These are phyloP conservation scores for Microbotryum saponariae DNA, from an alignment of 1,284 basidiomycete species.

Conservation along the genomic window DNA sequence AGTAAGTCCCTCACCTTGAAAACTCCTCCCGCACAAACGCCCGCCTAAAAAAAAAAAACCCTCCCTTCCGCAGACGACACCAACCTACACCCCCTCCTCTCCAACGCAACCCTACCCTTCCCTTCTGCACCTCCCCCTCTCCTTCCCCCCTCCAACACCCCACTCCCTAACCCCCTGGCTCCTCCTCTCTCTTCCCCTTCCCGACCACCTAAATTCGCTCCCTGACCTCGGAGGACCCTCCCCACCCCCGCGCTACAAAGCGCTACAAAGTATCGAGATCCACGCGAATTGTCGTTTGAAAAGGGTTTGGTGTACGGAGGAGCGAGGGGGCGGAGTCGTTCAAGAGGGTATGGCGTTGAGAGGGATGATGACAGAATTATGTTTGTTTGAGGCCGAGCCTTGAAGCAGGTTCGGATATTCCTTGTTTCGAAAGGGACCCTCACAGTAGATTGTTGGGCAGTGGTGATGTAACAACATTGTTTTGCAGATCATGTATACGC, in stretches of 20 bases:
- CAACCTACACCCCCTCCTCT: neutral
- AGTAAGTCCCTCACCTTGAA: slow-evolving; percentile 1
- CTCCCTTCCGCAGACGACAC: too few species aligned
- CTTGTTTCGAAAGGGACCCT: too few species aligned
- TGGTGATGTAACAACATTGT: too few species aligned
- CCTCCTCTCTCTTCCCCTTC: slow-evolving; percentile 16
- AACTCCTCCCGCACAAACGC: neutral
- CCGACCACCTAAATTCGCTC: slow-evolving; percentile 1
- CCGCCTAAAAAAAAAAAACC: too few species aligned
- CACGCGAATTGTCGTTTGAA: slow-evolving; percentile 23
- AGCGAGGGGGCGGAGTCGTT: slow-evolving; percentile 3
- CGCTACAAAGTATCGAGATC: slow-evolving; percentile 13
- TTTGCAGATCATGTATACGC: too few species aligned
- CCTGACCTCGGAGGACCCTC: neutral
- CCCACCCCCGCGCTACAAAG: neutral
- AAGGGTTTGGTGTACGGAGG: slow-evolving; percentile 21
- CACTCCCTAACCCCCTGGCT: slow-evolving; percentile 21
- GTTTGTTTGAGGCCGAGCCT: slow-evolving; percentile 10
- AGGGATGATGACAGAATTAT: slow-evolving; percentile 20
- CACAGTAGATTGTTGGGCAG: too few species aligned
- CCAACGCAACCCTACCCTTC: neutral
- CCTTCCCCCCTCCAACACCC: slow-evolving; percentile 12
- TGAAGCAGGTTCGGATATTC: too few species aligned
- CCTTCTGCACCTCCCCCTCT: slow-evolving; percentile 22
- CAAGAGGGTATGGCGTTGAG: slow-evolving; percentile 6